Evolutionary conservation across 2,329 filamentous ascomycete species (phyloP), one percentile per base, ranked within the genome.

Genomic region (Botrytis cinerea): DNA sequence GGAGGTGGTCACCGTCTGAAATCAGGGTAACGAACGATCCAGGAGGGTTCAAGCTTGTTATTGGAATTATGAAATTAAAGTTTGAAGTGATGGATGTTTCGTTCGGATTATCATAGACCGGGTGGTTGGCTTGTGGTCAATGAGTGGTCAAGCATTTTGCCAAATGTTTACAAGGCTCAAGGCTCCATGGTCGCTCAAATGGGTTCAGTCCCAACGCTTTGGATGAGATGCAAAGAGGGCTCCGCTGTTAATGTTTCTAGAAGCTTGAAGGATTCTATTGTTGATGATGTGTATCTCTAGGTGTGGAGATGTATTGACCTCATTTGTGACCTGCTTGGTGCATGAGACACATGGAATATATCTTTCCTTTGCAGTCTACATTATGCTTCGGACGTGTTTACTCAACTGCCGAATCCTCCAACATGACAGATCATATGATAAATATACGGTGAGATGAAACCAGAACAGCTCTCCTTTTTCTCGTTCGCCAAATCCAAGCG

Each of bases 241-340:
- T 72, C 70, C 70, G 70, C 70, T 67, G 46, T 72, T 67, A 57
- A 67, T 67, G 46, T 72, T 72, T 72, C 70, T 72, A 67, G 70
- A 72, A 72, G 70, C 66, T 43, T 69, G 35, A 28, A 57, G 35
- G 48, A 43, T 57, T 43, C 66, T n/a, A 38, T 45, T 6, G 16
- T 51, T 40, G 70, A 72, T 72, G 46, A 72, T 67, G 45, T 71
- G 70, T 71, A 62, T 62, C 35, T 71, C 25, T 28, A 38, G 20
- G 28, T 46, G 69, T 63, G 69, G 69, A 51, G 60, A 62, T 43
- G n/a, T 57, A 22, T n/a, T 22, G 25, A 38, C 68, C 68, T 70
- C 48, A 43, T 60, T n/a, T 46, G 57, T 16, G 18, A 38, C 54
- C 68, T 61, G 40, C 68, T 38, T 70, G 25, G 40, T 62, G 68